Base-by-base conservation (phyloP, 805 yeast genomes). In the Pichia rugopelliculosa region DNA sequence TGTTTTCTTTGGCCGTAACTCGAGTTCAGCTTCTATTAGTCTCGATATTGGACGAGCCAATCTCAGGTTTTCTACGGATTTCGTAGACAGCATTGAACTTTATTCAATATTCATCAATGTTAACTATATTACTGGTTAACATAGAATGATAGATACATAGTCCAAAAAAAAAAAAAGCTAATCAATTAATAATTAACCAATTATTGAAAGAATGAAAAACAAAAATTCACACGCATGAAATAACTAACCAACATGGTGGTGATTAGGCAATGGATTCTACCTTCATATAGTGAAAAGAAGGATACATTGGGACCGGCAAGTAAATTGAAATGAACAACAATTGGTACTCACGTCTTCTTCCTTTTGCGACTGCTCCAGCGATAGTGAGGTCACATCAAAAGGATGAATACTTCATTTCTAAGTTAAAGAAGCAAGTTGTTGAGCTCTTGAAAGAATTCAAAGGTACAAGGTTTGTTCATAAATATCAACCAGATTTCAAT, bases 371-470 rank as follows among this genome's bases (percentile, higher is more conserved):
- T 58, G 90, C 96, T 1, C 90, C 96, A 0, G 83, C 90, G 11
- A 87, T 90, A 71, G 95, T 91, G 34, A 75, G 96, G 45, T 87
- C 97, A 2, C 82, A 87, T 61, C 97, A 91, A 60, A 91, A 91
- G 60, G 99, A 91, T 63, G 74, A 79, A 4, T 87, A 83, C 56
- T 78, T 87, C 39, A 84, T 82, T 55, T 65, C 74, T 0, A 62
- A 76, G 2, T 66, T 87, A 21, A 68, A 74, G 34, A 63, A 68
- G 3, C 80, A 83, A 53, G 54, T 89, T 3, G 75, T 73, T 36
- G 83, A 80, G 20, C 76, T 78, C 0, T 51, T 82, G 6, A 80
- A 75, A 52, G 59, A 73, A 15, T 53, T 82, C 50, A 78, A 75
- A 45, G 84, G 84, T 17, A 83, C 83, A 42, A 64, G 88, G 34